Evolutionary conservation across 2,329 filamentous ascomycete genomes (phyloP).

Genomic region (Acrocalymma vagum): DNA sequence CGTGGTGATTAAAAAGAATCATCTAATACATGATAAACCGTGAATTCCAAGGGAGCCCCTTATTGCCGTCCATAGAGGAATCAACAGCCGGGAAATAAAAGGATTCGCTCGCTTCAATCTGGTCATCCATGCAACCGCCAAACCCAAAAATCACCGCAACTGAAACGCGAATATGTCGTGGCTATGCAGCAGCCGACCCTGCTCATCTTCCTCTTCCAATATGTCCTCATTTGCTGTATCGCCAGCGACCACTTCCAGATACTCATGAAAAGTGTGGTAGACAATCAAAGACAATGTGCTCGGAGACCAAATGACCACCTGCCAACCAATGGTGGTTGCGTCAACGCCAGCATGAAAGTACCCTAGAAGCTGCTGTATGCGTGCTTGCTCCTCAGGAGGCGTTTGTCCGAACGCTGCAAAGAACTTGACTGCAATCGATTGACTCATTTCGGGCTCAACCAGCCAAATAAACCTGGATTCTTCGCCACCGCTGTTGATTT

Average conservation of each 20-base stretch:
- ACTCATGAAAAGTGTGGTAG: conserved; percentile 17
- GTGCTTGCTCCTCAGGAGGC: conserved; percentile 11
- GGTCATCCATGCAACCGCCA: too few species aligned
- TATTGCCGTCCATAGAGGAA: too few species aligned
- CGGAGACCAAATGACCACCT: conserved; percentile 15
- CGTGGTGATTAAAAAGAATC: too few species aligned
- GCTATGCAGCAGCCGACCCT: conserved; percentile 23
- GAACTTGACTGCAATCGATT: conserved; percentile 5
- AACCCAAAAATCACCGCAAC: conserved; percentile 12
- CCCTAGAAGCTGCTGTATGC: conserved; percentile 11
- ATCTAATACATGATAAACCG: too few species aligned
- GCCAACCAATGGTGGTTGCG: conserved; percentile 12
- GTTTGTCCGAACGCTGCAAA: conserved; percentile 11
- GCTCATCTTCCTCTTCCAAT: conserved; percentile 20
- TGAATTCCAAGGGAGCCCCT: too few species aligned
- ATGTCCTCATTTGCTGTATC: conserved; percentile 22
- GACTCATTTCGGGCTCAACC: conserved; percentile 15
- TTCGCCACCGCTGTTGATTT: conserved; percentile 19
- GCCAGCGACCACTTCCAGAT: conserved; percentile 19
- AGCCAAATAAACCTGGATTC: conserved; percentile 21
- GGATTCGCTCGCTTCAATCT: too few species aligned
- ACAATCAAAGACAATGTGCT: conserved; percentile 6
- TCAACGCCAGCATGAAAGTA: conserved; percentile 16
- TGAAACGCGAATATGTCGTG: conserved; percentile 22
- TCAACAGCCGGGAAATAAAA: too few species aligned